Base-by-base conservation (phyloP, 2,329 filamentous ascomycete species). In the Xylaria hypoxylon region DNA sequence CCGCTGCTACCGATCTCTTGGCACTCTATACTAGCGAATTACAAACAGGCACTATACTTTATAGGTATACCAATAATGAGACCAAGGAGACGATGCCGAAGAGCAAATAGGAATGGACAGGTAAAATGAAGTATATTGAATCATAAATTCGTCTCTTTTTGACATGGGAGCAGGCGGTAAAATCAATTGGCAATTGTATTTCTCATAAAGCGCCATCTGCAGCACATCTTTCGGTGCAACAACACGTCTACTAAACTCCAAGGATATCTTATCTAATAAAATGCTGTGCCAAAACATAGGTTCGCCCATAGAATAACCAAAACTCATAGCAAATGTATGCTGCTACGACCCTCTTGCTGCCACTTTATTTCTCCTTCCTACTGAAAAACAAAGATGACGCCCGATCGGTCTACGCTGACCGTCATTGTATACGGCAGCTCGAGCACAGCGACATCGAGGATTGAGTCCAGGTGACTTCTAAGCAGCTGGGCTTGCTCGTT, bases 401-500 rank as follows among this genome's bases (percentile, higher is more conserved):
- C 96, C 44, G 90, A 92, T 73, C 95, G 85, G 82, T 99, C 96
- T 60, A 92, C 94, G 71, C 92, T 96, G 56, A 98, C 85, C 38
- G 94, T 91, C 93, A 98, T 97, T 4, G 91, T 92, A 78, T 97
- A 97, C 26, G 96, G 96, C 70, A 88, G 85, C 81, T 97, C 93
- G 72, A 99, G 79, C 75, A 98, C 81, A n/a, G 91, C 91, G 71
- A 97, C 89, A 80, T 98, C 95, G 75, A 92, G 87, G 65, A 99
- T 90, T 3, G 89, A 89, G 80, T 99, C 96, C 74, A 97, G 79
- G 80, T 99, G 96, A 65, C 91, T 93, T 77, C 89, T 91, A 64
- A 98, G 81, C 72, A 99, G 79, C 79, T 93, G 89, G 78, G 96
- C 93, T 77, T 97, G 94, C 80, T 97, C 92, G 70, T 92, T 82